Evolutionary conservation across 306 rosid species (phyloP).

Genomic region (Hippophae rhamnoides): DNA sequence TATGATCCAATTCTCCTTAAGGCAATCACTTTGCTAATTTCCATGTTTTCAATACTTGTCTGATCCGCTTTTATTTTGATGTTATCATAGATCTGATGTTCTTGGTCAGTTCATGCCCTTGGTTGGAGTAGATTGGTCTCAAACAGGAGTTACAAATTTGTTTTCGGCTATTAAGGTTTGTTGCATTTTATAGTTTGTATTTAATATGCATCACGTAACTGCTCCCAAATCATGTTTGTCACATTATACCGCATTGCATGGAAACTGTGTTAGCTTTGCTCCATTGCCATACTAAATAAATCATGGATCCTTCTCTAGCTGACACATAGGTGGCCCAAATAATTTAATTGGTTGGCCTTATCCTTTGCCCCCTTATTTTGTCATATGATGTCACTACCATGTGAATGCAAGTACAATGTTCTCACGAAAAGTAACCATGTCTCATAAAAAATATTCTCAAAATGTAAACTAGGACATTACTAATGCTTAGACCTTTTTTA

Average conservation of each 20-base stretch:
- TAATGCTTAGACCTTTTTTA: not conserved
- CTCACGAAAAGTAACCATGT: not conserved
- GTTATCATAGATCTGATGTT: slow-evolving; percentile 72
- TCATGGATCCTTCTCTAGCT: not conserved
- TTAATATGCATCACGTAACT: slow-evolving; percentile 9
- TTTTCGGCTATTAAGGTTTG: slow-evolving; percentile 95
- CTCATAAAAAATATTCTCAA: too few relatives aligned
- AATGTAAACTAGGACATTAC: not conserved
- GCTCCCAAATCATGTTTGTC: not conserved
- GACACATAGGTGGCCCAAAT: not conserved
- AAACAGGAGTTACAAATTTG: slow-evolving; percentile 87
- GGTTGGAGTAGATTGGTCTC: slow-evolving; percentile 99
- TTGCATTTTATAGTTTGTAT: slow-evolving; percentile 12
- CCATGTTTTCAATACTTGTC: slow-evolving; percentile 7
- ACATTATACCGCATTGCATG: slow-evolving; percentile 5
- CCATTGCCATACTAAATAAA: not conserved
- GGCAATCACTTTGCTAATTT: not conserved
- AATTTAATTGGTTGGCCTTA: not conserved
- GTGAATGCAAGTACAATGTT: not conserved
- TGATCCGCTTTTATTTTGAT: slow-evolving; percentile 16
- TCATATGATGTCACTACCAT: not conserved
- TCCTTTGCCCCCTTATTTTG: not conserved
- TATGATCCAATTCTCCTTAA: not conserved
- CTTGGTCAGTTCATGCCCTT: slow-evolving; percentile 99
- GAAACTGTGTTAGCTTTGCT: slow-evolving; percentile 18